Base-by-base conservation (phyloP, 805 yeast genomes). In the Sugiyamaella marilandica region DNA sequence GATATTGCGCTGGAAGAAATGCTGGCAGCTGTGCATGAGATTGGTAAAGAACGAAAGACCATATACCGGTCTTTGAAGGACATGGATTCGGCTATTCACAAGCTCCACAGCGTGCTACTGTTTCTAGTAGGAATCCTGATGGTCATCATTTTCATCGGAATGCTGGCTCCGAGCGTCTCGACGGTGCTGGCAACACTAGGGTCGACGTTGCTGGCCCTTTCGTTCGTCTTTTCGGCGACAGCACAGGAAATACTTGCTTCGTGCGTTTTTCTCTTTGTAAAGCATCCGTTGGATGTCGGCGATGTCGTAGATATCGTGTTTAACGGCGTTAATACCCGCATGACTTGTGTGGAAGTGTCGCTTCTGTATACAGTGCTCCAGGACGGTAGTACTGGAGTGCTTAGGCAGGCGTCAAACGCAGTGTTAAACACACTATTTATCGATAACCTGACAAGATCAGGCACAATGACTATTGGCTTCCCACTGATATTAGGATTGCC, bases 241-340 rank as follows among this genome's bases (percentile, higher is more conserved):
- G 64, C 67, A 13, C 72, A 68, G 50, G 76, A 72, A 53, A 56
- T 72, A n/a, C 62, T 72, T 45, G 63, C 68, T 18, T 65, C 73
- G 3, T 69, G 73, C 53, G 65, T 72, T 11, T 72, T 68, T 54
- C 51, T 72, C 51, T 72, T 72, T 47, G 74, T 69, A 46, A 72
- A 72, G 62, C 76, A 72, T 51, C 75, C 76, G 2, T 63, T 60
- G 47, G 76, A 72, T 53, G 68, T 69, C 8, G 75, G 75, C n/a
- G 76, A 72, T 44, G 51, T 67, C 44, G 69, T 71, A 10, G 62
- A 59, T 36, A 66, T 70, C 9, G 53, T 58, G 10, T 51, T 59
- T 2, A 57, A 62, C 14, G 61, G 62, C 10, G 62, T 57, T 29
- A 46, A 55, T 21, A 54, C 59, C 2, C 59, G 66, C 16, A 60